Base-by-base conservation (phyloP, 176 grass and related monocot species). In the Rhipidocladum racemiflorum region DNA sequence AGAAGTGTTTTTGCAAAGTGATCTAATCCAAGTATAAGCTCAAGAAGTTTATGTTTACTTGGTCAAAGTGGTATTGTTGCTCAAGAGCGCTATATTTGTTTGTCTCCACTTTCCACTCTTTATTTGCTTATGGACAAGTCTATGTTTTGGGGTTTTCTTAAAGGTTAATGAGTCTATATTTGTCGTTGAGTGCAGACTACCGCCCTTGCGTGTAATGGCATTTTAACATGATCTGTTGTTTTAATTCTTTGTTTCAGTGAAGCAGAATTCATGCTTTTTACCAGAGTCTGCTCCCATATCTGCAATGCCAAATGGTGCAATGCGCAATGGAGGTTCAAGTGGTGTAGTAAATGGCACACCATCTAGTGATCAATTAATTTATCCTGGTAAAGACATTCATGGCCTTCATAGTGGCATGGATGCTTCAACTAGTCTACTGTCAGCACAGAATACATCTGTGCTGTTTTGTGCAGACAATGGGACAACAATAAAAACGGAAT, bases 211-310 rank as follows among this genome's bases (percentile, higher is more conserved):
- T 29, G 60, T 83, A 49, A 30, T 55, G 5, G 0, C 27, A 82
- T 72, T 77, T 68, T 87, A 79, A 79, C 55, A 74, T 71, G 12
- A 49, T 74, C 25, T 27, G 11, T 36, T 77, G 44, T 81, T 49
- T 74, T 39, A 39, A 38, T 39, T 66, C 24, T 70, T 85, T 84
- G 38, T 91, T 91, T 87, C 87, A 99, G 96, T 92, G 74, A 94
- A 99, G 84, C 90, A 90, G 89, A 82, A 74, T 65, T 9, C 77
- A 20, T 99, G 91, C 74, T 91, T 90, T 92, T 70, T 92, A 75
- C 29, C 89, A 63, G 90, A 90, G 51, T 82, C 73, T 59, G 63
- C 86, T 85, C 62, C 88, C 24, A 79, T 75, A 39, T 67, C 73
- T 75, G 65, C 81, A 60, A 85, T 90, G 45, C 71, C 82, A 75